Conservation (phyloP, 768 basidiomycete genomes). For the Tylopilus cervinicoccineus region DNA sequence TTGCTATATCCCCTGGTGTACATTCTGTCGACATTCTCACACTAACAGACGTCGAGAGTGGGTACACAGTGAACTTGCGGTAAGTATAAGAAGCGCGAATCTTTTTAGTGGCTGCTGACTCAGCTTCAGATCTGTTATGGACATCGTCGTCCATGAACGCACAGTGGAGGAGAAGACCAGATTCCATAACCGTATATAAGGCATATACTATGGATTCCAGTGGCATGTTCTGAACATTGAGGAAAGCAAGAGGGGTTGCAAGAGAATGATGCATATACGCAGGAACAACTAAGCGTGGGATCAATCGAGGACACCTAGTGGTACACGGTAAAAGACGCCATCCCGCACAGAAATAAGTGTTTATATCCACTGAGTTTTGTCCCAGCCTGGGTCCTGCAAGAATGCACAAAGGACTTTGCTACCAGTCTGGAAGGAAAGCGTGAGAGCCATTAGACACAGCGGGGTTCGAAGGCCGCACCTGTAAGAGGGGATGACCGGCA, state of each 20-base stretch:
- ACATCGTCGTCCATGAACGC: conserved; percentile 66
- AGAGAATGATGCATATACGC: conserved; percentile 21
- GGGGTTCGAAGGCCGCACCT: conserved; percentile 50
- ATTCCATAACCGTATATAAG: conserved; percentile 13
- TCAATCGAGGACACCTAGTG: conserved; percentile 13
- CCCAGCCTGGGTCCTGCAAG: conserved; percentile 93
- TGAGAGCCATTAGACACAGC: conserved; percentile 3
- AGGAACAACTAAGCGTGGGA: conserved; percentile 15
- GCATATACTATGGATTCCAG: conserved; percentile 5
- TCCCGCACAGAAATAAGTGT: conserved; percentile 2
- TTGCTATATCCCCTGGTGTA: conserved; percentile 76
- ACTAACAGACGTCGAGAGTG: conserved; percentile 72
- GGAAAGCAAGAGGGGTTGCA: conserved; percentile 6
- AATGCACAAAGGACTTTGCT: conserved; percentile 96
- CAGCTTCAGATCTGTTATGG: conserved; percentile 61
- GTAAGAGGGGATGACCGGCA: conserved; percentile 93
- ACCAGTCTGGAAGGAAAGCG: conserved; percentile 61
- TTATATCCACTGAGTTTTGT: conserved; percentile 74
- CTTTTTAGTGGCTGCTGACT: conserved; percentile 3
- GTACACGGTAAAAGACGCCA: conserved; percentile 17
- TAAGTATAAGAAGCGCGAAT: conserved; percentile 26
- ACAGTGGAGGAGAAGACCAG: not conserved
- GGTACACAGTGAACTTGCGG: conserved; percentile 71
- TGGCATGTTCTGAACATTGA: conserved; percentile 1
- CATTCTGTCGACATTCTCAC: conserved; percentile 71